Percentiles rank a stretch among this genome's conserved stretches.
These are phyloP conservation scores for Cicer yamashitae DNA, from an alignment of 306 rosid species.

Conservation along the genomic window DNA sequence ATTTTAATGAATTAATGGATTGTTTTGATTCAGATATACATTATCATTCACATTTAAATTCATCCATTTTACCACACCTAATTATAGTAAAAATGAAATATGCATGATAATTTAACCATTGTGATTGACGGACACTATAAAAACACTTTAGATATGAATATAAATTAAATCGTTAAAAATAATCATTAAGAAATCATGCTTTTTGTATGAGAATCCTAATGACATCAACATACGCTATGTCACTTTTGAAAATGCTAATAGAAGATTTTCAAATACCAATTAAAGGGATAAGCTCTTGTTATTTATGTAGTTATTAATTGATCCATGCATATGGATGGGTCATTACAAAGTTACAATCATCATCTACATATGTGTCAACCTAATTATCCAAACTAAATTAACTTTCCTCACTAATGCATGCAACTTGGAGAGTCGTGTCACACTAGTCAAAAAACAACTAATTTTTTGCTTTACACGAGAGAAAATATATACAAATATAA, in stretches of 20 bases:
- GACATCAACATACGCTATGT: conserved; percentile 7
- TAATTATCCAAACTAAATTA: not conserved
- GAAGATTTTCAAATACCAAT: conserved; percentile 14
- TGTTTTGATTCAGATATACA: too few species aligned
- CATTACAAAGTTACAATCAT: not conserved
- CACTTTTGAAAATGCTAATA: not conserved
- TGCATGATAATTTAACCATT: too few species aligned
- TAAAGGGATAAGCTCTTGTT: conserved; percentile 8
- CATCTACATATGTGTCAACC: not conserved
- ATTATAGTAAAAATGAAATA: too few species aligned
- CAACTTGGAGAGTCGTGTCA: not conserved
- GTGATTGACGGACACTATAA: too few species aligned
- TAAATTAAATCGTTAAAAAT: too few species aligned
- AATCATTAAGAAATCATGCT: not conserved
- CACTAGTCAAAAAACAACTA: not conserved
- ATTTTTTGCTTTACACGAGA: conserved; percentile 45
- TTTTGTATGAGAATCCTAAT: conserved; percentile 37
- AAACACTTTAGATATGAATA: too few species aligned
- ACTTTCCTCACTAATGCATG: not conserved
- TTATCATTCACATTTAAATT: too few species aligned
- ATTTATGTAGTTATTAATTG: conserved; percentile 19
- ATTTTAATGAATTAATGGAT: too few species aligned
- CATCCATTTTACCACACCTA: too few species aligned
- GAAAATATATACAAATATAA: not conserved
- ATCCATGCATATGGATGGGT: not conserved